Percentiles rank a stretch among this genome's conserved stretches.
Conservation (phyloP, 2,329 filamentous ascomycete species). For the Penicillium palitans region DNA sequence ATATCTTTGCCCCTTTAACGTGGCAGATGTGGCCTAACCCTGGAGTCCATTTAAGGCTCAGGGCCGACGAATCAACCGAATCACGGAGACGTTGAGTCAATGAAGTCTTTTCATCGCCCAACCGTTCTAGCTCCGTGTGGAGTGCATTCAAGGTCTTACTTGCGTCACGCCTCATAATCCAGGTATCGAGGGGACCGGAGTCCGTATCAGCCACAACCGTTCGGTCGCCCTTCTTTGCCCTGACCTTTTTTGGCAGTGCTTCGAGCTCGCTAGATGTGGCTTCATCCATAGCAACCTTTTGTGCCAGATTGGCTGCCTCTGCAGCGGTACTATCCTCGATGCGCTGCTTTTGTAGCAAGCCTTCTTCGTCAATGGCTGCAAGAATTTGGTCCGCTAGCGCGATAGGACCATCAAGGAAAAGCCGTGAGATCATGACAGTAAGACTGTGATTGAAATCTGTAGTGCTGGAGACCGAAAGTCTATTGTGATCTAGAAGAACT, state of each 20-base stretch:
- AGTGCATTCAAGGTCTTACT: conserved; percentile 65
- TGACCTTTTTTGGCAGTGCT: conserved; percentile 55
- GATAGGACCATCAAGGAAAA: conserved; percentile 61
- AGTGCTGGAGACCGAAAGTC: not conserved
- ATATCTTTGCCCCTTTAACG: conserved; percentile 74
- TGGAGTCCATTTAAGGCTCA: conserved; percentile 83
- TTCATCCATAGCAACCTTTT: conserved; percentile 68
- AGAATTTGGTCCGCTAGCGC: conserved; percentile 70
- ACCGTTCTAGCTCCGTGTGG: conserved; percentile 64
- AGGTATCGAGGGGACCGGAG: conserved; percentile 52
- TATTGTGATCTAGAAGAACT: conserved; percentile 30
- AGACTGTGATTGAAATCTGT: conserved; percentile 27
- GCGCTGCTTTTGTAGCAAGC: conserved; percentile 76
- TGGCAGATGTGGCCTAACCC: conserved; percentile 88
- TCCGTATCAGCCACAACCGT: conserved; percentile 36
- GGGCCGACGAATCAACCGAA: conserved; percentile 60
- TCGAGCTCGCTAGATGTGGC: conserved; percentile 59
- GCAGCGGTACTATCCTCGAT: conserved; percentile 70
- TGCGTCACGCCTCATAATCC: conserved; percentile 66
- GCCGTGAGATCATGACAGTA: conserved; percentile 31
- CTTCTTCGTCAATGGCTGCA: conserved; percentile 87
- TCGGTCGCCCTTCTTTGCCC: conserved; percentile 31
- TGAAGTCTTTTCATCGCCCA: conserved; percentile 60
- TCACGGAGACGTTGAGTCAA: conserved; percentile 64
- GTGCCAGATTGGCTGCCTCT: conserved; percentile 70